These are phyloP conservation scores for Filobasidium uniguttulatum DNA, from an alignment of 1,284 basidiomycete genomes.

Conservation along the genomic window DNA sequence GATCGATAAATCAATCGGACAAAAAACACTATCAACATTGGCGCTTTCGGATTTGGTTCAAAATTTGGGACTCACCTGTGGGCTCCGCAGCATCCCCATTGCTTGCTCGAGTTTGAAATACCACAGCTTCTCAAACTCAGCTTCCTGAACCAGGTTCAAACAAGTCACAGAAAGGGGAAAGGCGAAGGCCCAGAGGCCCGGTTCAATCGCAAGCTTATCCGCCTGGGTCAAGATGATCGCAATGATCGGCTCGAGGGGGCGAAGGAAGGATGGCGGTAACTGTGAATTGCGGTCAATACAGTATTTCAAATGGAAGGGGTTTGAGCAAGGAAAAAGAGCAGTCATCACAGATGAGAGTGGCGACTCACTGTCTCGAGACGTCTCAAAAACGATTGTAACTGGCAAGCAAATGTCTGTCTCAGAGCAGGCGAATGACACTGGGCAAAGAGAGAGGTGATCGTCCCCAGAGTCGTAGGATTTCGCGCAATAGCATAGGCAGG, in stretches of 20 bases:
- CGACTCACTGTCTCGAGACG: neutral
- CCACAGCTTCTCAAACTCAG: constrained; percentile 7
- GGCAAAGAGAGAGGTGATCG: neutral
- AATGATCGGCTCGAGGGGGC: constrained; percentile 49
- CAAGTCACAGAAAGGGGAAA: constrained; percentile 68
- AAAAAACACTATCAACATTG: neutral
- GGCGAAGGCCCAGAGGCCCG: constrained; percentile 77
- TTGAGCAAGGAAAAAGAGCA: neutral
- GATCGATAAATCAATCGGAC: neutral
- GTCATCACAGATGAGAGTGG: neutral
- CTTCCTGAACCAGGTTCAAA: constrained; percentile 2
- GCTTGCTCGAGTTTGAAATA: constrained; percentile 9
- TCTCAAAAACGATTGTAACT: neutral
- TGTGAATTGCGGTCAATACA: too few relatives aligned
- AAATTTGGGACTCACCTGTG: constrained; percentile 2
- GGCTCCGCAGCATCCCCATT: constrained; percentile 8
- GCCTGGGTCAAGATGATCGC: constrained; percentile 73
- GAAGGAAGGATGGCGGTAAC: neutral
- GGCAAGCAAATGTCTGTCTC: neutral
- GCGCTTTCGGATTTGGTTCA: too few relatives aligned
- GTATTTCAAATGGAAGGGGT: neutral
- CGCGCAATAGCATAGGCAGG: neutral
- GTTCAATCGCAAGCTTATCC: constrained; percentile 72
- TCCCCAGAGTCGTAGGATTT: neutral
- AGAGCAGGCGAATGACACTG: neutral